These are phyloP conservation scores for Auriscalpium orientale DNA, from an alignment of 768 basidiomycete species.

Conservation along the genomic window DNA sequence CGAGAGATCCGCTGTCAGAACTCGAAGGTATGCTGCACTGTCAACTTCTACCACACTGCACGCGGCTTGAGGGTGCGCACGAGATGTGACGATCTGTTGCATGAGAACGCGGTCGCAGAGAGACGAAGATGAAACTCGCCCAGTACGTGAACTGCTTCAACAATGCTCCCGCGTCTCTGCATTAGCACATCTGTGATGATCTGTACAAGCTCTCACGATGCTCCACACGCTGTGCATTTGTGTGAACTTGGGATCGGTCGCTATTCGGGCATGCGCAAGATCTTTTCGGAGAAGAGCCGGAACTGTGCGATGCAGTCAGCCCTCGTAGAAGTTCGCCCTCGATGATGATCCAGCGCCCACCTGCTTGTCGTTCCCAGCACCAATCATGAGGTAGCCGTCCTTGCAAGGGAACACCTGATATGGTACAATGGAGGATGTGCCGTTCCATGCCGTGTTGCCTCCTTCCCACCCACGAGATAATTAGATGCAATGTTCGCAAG, in stretches of 20 bases:
- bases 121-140: slow-evolving; percentile 38
- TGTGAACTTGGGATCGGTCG: slow-evolving; percentile 55
- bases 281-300: slow-evolving; percentile 50
- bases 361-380: slow-evolving; percentile 86
- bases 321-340: neutral
- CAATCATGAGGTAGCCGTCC: slow-evolving; percentile 89
- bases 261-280: slow-evolving; percentile 59
- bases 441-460: slow-evolving; percentile 84
- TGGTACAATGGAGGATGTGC: slow-evolving; percentile 92
- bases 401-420: slow-evolving; percentile 87
- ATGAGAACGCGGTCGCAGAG: too few species aligned
- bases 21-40: slow-evolving; percentile 17
- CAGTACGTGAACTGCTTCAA: slow-evolving; percentile 66
- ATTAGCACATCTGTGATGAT: slow-evolving; percentile 59
- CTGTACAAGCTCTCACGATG: slow-evolving; percentile 64
- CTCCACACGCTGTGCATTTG: slow-evolving; percentile 67
- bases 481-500: slow-evolving; percentile 91
- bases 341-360: slow-evolving; percentile 25
- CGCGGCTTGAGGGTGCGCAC: slow-evolving; percentile 87
- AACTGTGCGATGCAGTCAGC: slow-evolving; percentile 42
- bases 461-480: slow-evolving; percentile 79
- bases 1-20: slow-evolving; percentile 23
- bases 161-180: slow-evolving; percentile 60
- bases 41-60: slow-evolving; percentile 68
- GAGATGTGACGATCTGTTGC: too few species aligned